A percentile compares a stretch with the other conserved stretches of the same genome.
Conservation (phyloP, 2,329 filamentous ascomycete species). For the Alternaria triticimaculans region DNA sequence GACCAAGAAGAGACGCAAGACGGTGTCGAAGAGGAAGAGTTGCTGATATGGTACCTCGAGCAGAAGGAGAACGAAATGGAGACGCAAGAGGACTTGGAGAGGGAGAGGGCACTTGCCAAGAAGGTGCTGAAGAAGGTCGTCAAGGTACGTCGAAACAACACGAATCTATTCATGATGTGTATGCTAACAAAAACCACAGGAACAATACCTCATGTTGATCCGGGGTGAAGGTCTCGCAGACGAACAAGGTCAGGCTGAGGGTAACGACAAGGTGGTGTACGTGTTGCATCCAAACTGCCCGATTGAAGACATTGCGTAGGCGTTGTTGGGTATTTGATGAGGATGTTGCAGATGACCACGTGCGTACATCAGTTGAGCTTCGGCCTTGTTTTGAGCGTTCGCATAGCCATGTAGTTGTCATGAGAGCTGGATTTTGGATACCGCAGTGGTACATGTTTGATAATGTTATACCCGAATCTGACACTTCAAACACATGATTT, state of each 20-base stretch:
- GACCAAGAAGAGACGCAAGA: slow-evolving; percentile 79
- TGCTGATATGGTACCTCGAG: slow-evolving; percentile 91
- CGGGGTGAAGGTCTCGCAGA: slow-evolving; percentile 89
- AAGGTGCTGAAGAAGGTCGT: slow-evolving; percentile 97
- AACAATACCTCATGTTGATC: slow-evolving; percentile 66
- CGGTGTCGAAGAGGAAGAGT: slow-evolving; percentile 81
- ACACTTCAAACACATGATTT: neutral
- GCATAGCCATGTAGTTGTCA: neutral
- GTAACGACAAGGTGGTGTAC: slow-evolving; percentile 69
- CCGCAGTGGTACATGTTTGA: neutral
- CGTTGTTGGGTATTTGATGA: neutral
- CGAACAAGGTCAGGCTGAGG: slow-evolving; percentile 65
- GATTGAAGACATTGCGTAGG: slow-evolving; percentile 64
- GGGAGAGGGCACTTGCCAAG: slow-evolving; percentile 73
- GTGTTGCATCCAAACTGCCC: slow-evolving; percentile 94
- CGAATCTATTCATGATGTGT: neutral
- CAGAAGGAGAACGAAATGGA: slow-evolving; percentile 84
- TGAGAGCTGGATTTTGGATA: neutral
- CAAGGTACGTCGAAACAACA: slow-evolving; percentile 67
- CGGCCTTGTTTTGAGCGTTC: neutral
- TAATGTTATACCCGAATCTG: neutral
- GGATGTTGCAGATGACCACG: neutral
- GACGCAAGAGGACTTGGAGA: slow-evolving; percentile 79
- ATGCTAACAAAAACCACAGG: slow-evolving; percentile 50
- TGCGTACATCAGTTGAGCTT: neutral